phyloP scores from a whole-genome alignment of 805 yeast genomes.

The Cyberlindnera xishuangbannaensis region DNA sequence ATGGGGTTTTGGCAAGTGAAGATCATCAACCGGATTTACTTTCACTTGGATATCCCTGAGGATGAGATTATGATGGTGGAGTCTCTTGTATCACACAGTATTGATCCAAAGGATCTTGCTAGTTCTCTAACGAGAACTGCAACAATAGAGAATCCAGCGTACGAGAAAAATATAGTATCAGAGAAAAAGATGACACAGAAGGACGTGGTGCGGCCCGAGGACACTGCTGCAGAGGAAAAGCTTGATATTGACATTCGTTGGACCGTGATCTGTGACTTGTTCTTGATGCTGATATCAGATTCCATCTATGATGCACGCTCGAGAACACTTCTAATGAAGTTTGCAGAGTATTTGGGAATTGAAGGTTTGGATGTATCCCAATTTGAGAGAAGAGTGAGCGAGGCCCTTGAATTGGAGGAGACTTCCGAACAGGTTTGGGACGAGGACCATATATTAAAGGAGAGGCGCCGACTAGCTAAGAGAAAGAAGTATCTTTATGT shows the following conservation, averaged over 20 bases:
- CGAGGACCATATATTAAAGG: slow-evolving; percentile 60
- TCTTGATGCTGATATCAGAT: slow-evolving; percentile 71
- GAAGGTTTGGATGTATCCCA: slow-evolving; percentile 67
- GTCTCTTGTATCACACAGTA: slow-evolving; percentile 76
- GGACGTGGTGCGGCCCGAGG: slow-evolving; percentile 12
- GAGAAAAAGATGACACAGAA: slow-evolving; percentile 3
- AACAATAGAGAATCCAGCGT: slow-evolving; percentile 46
- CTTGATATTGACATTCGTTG: slow-evolving; percentile 77
- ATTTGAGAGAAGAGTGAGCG: slow-evolving; percentile 87
- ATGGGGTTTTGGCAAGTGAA: slow-evolving; percentile 81
- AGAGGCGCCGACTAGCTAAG: slow-evolving; percentile 60
- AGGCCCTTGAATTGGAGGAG: slow-evolving; percentile 84
- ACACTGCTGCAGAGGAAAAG: slow-evolving; percentile 25
- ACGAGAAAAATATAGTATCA: slow-evolving; percentile 16
- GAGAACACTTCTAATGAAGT: slow-evolving; percentile 63
- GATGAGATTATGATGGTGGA: slow-evolving; percentile 87
- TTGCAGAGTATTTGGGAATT: slow-evolving; percentile 59
- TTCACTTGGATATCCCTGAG: slow-evolving; percentile 70
- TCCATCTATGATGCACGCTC: slow-evolving; percentile 89
- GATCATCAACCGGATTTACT: slow-evolving; percentile 64
- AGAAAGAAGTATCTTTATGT: slow-evolving; percentile 74
- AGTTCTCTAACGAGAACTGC: slow-evolving; percentile 50
- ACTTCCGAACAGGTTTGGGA: slow-evolving; percentile 74
- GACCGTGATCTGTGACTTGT: slow-evolving; percentile 91
- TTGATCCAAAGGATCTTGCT: slow-evolving; percentile 66